Evolutionary conservation across 768 basidiomycete species (phyloP), one percentile per base, ranked within the genome.

Genomic region (Russula sp.): DNA sequence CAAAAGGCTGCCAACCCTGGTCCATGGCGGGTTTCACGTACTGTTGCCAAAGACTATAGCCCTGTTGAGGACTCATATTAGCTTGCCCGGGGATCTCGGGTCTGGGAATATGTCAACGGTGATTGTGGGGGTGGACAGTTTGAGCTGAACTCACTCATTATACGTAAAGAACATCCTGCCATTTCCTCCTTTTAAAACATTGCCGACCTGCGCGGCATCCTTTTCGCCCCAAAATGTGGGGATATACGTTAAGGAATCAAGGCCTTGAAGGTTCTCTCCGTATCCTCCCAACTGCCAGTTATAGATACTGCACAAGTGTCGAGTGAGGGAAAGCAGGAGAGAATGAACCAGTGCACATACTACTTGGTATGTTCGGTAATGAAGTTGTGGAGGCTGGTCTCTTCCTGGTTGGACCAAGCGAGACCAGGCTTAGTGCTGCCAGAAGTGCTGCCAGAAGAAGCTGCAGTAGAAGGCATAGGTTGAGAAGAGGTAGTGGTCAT

Each of bases 151-250:
- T 11, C 61, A 92, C 93, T 93, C 93, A 69, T 96, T 97, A 70
- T 80, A 73, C 56, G 84, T 87, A 22, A 88, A 65, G 43, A 78
- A 81, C 56, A 69, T 68, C 25, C 73, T 67, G 56, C 83, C 80
- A 67, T 86, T 83, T 42, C 82, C 83, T 16, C 71, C 64, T 51
- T 77, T 73, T 35, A 85, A 80, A 46, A 74, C 60, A 2, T 69
- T 70, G 59, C 76, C 66, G 71, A 88, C 87, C 16, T 80, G 75
- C 7, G 56, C 63, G 29, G 78, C 69, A 57, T 87, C 78, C 34
- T 79, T 76, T 7, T 70, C 66, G 63, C 87, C 85, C 89, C 88
- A 93, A 1, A 90, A 71, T 86, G 88, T 87, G 22, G 86, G 80
- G 39, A 81, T 76, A 65, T 75, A 83, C 10, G 79, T 72, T 42